Base-by-base conservation (phyloP, 2,329 filamentous ascomycete genomes). In the Geosmithia putterillii region DNA sequence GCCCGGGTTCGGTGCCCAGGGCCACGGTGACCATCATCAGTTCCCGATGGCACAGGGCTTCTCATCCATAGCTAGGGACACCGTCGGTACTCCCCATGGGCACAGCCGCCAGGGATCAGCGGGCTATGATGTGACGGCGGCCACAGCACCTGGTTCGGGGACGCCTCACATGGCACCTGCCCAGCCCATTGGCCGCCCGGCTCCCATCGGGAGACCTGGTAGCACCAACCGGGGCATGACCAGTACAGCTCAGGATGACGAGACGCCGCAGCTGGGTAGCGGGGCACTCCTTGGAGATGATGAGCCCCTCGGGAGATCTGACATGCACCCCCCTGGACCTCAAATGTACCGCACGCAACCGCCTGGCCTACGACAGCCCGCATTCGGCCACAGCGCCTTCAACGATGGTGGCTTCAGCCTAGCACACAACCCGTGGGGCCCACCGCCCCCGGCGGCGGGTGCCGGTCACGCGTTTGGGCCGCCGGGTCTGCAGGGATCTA, bases 201-300 rank as follows among this genome's bases (percentile, higher is more conserved):
- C 85, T 20, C 90, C 90, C 1, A 95, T 96, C 49, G 86, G 90
- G 48, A 77, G 88, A 28, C 90, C 92, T 1, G 81, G 81, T 15
- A 95, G 88, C 58, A 77, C 76, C 20, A 72, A 71, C 15, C 70
- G 74, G 40, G 73, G 73, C 14, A 70, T 70, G 38, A 65, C 66
- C 41, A 54, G 53, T 40, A 69, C 71, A 21, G 64, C 67, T 22
- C 79, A 82, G 44, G 67, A 87, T 18, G 86, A 90, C 44, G 77
- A 86, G 44, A 83, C 80, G 48, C 76, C 82, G 47, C 88, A 92
- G 52, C 71, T 98, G 21, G 92, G 92, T 12, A 96, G 90, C 61
- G 89, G 87, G 53, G 92, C 89, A 12, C 69, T 98, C 12, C 69
- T 96, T 40, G 82, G 82, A 47, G 88, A 94, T 55, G 86, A 69